Evolutionary conservation across 345 rosid species (phyloP).

Genomic region (Atalantia buxifolia): DNA sequence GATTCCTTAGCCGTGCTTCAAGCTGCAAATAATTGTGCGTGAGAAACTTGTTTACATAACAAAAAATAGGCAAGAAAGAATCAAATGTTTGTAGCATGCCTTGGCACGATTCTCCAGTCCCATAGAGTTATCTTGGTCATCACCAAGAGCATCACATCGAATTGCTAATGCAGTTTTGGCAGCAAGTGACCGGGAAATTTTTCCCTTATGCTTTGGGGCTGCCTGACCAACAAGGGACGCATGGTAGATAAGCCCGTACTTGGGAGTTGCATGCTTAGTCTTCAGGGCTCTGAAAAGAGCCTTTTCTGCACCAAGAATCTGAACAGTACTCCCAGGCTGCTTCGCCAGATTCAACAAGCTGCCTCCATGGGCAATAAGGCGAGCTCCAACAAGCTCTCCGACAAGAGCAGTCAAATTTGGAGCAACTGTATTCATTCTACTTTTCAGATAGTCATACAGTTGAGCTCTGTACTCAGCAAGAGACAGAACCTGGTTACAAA

Average conservation of each 20-base stretch:
- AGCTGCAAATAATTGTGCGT: constrained; percentile 39
- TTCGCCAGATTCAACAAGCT: constrained; percentile 88
- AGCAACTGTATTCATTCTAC: constrained; percentile 89
- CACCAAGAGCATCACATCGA: constrained; percentile 89
- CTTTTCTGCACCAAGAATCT: constrained; percentile 93
- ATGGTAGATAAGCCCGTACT: constrained; percentile 83
- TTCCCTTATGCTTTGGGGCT: constrained; percentile 77
- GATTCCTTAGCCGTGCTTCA: constrained; percentile 74
- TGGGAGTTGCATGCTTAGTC: constrained; percentile 92
- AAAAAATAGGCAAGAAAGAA: neutral
- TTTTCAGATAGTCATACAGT: constrained; percentile 79
- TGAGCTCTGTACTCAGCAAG: constrained; percentile 90
- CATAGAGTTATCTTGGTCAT: constrained; percentile 66
- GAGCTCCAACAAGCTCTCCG: constrained; percentile 97
- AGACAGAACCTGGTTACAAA: constrained; percentile 82
- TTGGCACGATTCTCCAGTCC: constrained; percentile 81
- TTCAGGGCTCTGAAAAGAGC: constrained; percentile 92
- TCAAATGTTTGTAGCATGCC: constrained; percentile 31
- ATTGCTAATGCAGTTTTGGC: constrained; percentile 80
- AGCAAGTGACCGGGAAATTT: constrained; percentile 84
- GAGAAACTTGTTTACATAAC: neutral
- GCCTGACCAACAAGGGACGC: constrained; percentile 96
- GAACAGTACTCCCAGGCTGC: constrained; percentile 93
- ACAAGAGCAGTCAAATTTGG: constrained; percentile 95
- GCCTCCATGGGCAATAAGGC: constrained; percentile 91